Evolutionary conservation across 2,329 filamentous ascomycete genomes (phyloP), one percentile per base, ranked within the genome.

Genomic region (Emergomyces orientalis): DNA sequence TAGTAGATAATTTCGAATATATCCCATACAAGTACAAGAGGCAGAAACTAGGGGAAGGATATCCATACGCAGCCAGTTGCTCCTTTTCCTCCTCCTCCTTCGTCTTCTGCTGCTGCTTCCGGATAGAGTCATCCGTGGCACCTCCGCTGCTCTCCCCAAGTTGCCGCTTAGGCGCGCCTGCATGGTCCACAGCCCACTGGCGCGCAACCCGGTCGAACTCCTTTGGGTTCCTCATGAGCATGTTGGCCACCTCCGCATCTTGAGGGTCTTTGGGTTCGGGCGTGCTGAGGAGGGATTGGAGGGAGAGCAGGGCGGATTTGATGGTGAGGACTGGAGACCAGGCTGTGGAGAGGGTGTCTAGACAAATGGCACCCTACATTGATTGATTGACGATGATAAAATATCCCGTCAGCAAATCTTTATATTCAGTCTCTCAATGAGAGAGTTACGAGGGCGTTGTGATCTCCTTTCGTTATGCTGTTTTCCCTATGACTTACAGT

Each of bases 301-400:
- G 82, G 34, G 92, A 97, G 64, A 99, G 86, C 55, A 99, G 85
- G 45, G 93, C 91, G 25, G 91, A 95, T 78, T 97, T 97, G 75
- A 99, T 93, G 17, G 93, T 99, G 65, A 97, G 84, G 30, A 99
- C 92, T 0, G 94, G 94, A 6, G 93, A 96, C 94, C 94, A 99
- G 69, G 89, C 91, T 14, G 84, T 84, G 11, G 89, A 88, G 19
- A 99, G 84, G 0, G 92, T 97, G 73, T 99, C 94, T 62, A 99
- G 86, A 72, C 94, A 99, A 74, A 99, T 99, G 32, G 92, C 93
- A 62, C 94, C 94, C 91, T 97, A 66, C 19, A 22, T 25, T 47
- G 22, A 11, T 6, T 1, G 22, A 49, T 14, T 6, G 22, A 49
- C 4, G 45, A 27, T 27, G 4, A 49, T 25, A 17, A 47, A 39